These are phyloP conservation scores for Hypocreales sp. DNA, from an alignment of 2,329 filamentous ascomycete species.

Conservation along the genomic window DNA sequence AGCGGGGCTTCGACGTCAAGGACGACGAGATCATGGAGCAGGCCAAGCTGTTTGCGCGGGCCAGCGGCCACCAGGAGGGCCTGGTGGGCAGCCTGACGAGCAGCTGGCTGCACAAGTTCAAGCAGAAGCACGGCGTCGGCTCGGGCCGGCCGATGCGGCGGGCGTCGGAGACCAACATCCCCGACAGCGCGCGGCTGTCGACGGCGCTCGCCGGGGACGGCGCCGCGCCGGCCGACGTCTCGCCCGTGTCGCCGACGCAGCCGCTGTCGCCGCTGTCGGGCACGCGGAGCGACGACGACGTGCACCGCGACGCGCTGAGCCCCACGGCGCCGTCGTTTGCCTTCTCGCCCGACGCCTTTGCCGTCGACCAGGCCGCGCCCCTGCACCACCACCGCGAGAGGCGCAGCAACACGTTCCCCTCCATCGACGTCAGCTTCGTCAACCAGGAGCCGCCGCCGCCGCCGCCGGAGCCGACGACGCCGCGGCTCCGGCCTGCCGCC, in stretches of 20 bases:
- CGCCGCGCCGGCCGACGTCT: slow-evolving; percentile 38
- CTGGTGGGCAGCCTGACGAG: slow-evolving; percentile 56
- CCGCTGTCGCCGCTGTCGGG: slow-evolving; percentile 55
- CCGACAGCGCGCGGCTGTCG: slow-evolving; percentile 45
- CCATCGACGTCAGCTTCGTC: slow-evolving; percentile 46
- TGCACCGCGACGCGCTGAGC: slow-evolving; percentile 49
- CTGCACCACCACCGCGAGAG: slow-evolving; percentile 52
- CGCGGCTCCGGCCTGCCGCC: slow-evolving; percentile 30
- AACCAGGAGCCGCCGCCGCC: slow-evolving; percentile 18
- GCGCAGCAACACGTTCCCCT: slow-evolving; percentile 75
- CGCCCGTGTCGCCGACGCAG: slow-evolving; percentile 56
- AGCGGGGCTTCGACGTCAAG: slow-evolving; percentile 55
- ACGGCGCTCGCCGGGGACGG: slow-evolving; percentile 21
- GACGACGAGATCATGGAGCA: slow-evolving; percentile 78
- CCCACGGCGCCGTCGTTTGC: slow-evolving; percentile 59
- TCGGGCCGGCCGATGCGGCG: slow-evolving; percentile 34
- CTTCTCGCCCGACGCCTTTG: slow-evolving; percentile 64
- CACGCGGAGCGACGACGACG: slow-evolving; percentile 53
- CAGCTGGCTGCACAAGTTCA: slow-evolving; percentile 89
- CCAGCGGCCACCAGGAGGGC: slow-evolving; percentile 51
- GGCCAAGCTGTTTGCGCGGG: slow-evolving; percentile 64
- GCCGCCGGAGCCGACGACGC: slow-evolving; percentile 28
- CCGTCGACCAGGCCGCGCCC: slow-evolving; percentile 19
- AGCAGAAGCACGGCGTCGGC: slow-evolving; percentile 60
- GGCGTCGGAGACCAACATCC: slow-evolving; percentile 55